These are phyloP conservation scores for Podila epigama DNA, from an alignment of 192 early-diverging fungal species.

Conservation along the genomic window DNA sequence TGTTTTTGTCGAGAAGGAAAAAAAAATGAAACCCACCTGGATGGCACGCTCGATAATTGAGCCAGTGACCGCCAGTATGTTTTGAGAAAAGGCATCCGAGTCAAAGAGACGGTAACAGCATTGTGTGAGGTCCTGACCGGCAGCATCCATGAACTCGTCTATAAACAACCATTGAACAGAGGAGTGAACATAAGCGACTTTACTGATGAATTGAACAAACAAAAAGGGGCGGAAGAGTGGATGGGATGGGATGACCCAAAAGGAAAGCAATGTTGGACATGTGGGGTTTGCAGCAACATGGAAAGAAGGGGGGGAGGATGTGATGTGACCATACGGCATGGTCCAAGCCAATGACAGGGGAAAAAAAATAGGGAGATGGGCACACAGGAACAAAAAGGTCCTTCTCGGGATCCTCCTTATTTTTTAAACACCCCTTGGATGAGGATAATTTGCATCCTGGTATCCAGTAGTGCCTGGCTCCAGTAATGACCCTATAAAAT, in stretches of 20 bases:
- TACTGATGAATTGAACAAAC: background rate
- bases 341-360: no score
- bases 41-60: slow-evolving; percentile 39
- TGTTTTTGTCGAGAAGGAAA: no score
- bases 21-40: slow-evolving; percentile 12
- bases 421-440: no score
- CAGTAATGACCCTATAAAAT: no score
- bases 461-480: no score
- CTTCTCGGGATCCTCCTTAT: no score
- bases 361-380: background rate
- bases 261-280: background rate
- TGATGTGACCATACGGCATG: no score
- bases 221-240: background rate
- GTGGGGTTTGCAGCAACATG: background rate
- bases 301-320: no score
- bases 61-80: slow-evolving; percentile 13
- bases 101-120: slow-evolving; percentile 62
- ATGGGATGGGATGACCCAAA: background rate
- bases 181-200: no score
- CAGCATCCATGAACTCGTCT: slow-evolving; percentile 58
- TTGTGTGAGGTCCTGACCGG: slow-evolving; percentile 44
- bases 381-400: background rate
- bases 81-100: slow-evolving; percentile 53
- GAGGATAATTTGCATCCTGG: no score
- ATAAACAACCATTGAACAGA: background rate